Conservation (phyloP, 768 basidiomycete genomes). For the Lentinus brumalis region DNA sequence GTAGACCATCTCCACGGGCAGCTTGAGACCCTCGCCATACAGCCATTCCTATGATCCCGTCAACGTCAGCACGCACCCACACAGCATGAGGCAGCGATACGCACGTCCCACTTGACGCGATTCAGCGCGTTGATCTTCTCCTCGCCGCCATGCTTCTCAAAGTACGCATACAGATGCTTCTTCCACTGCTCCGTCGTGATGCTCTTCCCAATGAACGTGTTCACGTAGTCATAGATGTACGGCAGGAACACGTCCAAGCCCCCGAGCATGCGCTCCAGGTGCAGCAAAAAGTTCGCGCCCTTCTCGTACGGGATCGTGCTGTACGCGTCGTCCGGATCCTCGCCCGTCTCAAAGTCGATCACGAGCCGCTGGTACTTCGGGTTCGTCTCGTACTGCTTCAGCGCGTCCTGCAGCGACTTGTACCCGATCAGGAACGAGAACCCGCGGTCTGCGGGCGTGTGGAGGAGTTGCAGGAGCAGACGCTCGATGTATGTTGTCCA, state of each 20-base stretch:
- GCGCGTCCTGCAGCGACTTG: constrained; percentile 69
- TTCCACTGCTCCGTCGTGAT: constrained; percentile 88
- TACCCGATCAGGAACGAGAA: constrained; percentile 80
- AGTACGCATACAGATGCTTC: constrained; percentile 74
- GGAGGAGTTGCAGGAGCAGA: constrained; percentile 66
- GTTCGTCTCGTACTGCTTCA: constrained; percentile 57
- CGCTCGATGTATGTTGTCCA: constrained; percentile 96
- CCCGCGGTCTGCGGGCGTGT: constrained; percentile 75
- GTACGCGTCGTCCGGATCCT: constrained; percentile 82
- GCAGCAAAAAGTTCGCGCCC: constrained; percentile 85
- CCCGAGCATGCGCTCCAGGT: constrained; percentile 78
- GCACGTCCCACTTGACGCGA: constrained; percentile 76
- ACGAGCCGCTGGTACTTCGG: constrained; percentile 83
- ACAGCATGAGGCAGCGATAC: constrained; percentile 23
- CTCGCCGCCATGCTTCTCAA: constrained; percentile 52
- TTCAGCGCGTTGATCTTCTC: constrained; percentile 69
- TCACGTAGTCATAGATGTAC: constrained; percentile 81
- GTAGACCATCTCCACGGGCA: constrained; percentile 77
- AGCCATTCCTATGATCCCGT: constrained; percentile 64
- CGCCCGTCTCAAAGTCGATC: constrained; percentile 69
- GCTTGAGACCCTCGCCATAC: constrained; percentile 71
- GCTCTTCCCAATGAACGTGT: constrained; percentile 78
- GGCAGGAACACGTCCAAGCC: constrained; percentile 83
- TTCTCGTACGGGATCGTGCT: constrained; percentile 81
- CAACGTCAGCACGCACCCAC: background rate